Evolutionary conservation across 1,284 basidiomycete genomes (phyloP).

Genomic region (Moesziomyces parantarcticus): DNA sequence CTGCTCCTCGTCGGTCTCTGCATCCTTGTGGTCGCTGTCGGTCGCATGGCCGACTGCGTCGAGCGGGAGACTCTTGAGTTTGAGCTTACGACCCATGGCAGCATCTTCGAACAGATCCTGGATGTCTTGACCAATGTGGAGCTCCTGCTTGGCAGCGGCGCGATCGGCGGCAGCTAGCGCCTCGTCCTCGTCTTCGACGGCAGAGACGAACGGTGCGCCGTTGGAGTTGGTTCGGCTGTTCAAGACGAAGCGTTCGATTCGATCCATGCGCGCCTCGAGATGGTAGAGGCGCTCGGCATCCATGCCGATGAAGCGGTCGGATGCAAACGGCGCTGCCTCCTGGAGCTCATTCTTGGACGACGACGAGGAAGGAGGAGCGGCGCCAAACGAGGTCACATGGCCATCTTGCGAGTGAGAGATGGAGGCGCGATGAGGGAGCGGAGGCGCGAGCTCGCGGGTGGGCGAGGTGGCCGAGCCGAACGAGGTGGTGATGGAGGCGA

Average conservation of each 20-base stretch:
- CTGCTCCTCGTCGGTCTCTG: constrained; percentile 43
- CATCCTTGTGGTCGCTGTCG: constrained; percentile 18
- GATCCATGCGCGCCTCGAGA: constrained; percentile 38
- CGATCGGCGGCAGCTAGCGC: constrained; percentile 8
- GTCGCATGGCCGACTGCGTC: constrained; percentile 7
- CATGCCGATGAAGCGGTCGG: constrained; percentile 30
- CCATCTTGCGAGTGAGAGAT: constrained; percentile 19
- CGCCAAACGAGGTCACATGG: not conserved
- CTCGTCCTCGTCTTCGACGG: constrained; percentile 8
- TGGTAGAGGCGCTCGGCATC: constrained; percentile 38
- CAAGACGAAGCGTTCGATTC: constrained; percentile 25
- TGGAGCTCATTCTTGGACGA: constrained; percentile 25
- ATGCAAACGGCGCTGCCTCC: constrained; percentile 9
- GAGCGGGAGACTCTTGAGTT: constrained; percentile 38
- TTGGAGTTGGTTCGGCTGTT: constrained; percentile 1
- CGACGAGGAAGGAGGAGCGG: constrained; percentile 10
- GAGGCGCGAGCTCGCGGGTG: constrained; percentile 10
- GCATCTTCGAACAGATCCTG: constrained; percentile 48
- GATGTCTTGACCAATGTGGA: constrained; percentile 31
- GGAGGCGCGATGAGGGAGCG: constrained; percentile 14
- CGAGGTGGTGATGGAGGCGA: constrained; percentile 39
- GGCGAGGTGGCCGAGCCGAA: constrained; percentile 16
- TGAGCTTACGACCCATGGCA: constrained; percentile 43
- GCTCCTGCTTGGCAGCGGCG: constrained; percentile 13
- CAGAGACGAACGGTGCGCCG: constrained; percentile 14